These are phyloP conservation scores for Acanthamoeba royreba DNA, from an alignment of 208 protist species.

Conservation along the genomic window DNA sequence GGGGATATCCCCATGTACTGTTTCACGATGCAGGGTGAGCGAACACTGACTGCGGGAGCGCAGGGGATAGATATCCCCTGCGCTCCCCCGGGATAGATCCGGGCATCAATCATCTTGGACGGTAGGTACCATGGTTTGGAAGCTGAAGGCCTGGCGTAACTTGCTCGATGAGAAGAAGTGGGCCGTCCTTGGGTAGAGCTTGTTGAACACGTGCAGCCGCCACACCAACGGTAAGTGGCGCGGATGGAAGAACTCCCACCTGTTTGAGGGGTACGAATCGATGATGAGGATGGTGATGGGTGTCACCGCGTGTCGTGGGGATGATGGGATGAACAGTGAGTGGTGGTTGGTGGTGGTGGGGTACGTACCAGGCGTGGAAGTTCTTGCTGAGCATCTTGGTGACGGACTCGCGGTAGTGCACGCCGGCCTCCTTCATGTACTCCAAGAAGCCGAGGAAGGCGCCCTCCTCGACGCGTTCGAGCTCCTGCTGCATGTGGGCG, in stretches of 20 bases:
- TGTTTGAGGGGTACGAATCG: no score
- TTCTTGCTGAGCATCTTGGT: conserved; percentile 41
- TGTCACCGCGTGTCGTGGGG: background rate
- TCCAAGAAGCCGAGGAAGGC: conserved; percentile 6
- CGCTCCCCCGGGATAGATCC: background rate
- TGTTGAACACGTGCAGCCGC: background rate
- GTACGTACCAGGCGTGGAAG: background rate
- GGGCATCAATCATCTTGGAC: background rate
- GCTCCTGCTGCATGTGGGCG: background rate
- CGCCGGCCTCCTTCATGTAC: conserved; percentile 43
- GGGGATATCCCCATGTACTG: conserved; percentile 2
- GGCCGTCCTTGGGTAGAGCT: conserved; percentile 20
- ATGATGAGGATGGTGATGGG: background rate
- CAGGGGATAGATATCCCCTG: background rate
- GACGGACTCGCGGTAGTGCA: conserved; percentile 33
- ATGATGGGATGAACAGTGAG: background rate
- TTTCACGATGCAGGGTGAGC: background rate
- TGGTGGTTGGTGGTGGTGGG: background rate
- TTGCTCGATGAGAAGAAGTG: conserved; percentile 30
- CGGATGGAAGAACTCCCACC: background rate
- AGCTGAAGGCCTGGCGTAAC: conserved; percentile 40
- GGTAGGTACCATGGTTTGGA: conserved; percentile 22
- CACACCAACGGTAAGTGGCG: background rate
- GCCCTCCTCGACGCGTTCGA: background rate
- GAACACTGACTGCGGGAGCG: background rate